Conservation (phyloP, 139 green algal species). For the Limnomonas spitsbergensis region DNA sequence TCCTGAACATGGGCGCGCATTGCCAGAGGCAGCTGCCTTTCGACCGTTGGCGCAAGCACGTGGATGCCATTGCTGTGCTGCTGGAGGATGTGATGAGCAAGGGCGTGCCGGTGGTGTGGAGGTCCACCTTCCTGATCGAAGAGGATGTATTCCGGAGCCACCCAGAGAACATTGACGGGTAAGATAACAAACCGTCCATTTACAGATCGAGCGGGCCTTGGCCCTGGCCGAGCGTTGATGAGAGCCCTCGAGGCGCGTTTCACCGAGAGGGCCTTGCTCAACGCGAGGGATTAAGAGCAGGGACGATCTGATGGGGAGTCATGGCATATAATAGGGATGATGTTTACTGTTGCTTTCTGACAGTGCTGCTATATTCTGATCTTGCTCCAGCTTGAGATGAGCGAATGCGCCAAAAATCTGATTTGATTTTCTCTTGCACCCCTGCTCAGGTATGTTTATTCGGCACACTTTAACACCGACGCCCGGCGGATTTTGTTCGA, state of each 20-base stretch:
- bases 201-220: not conserved
- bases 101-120: not conserved
- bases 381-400: not conserved
- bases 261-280: too few species aligned
- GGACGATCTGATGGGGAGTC: too few species aligned
- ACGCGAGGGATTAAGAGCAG: too few species aligned
- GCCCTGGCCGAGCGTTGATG: not conserved
- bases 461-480: conserved; percentile 12
- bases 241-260: not conserved
- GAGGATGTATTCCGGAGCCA: not conserved
- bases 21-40: not conserved
- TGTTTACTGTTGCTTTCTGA: too few species aligned
- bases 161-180: not conserved
- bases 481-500: conserved; percentile 2
- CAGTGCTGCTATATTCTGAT: not conserved
- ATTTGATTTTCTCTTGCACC: not conserved
- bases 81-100: not conserved
- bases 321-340: too few species aligned
- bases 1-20: not conserved
- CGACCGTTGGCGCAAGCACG: not conserved
- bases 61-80: not conserved
- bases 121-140: not conserved
- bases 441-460: not conserved
- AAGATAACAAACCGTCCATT: not conserved
- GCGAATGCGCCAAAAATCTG: not conserved